Base-by-base conservation (phyloP, 2,329 filamentous ascomycete genomes). In the Arthrobotrys megalospora region DNA sequence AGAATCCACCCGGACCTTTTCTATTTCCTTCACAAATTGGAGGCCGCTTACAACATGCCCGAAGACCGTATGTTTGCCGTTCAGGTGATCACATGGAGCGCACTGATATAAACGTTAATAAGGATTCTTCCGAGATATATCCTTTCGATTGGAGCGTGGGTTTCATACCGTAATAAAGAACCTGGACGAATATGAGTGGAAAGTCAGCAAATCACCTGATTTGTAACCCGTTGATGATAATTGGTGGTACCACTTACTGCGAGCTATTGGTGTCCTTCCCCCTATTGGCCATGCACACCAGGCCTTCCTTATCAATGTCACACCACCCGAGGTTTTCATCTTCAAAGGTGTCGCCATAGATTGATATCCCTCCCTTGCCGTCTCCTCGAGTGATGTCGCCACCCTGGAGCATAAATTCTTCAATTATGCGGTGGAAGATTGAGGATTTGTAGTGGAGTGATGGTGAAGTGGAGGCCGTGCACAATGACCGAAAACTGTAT, bases 271-370 rank as follows among this genome's bases (percentile, higher is more conserved):
- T 91, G 82, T 90, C 88, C 83, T 89, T 88, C 83, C 89, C 89
- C 69, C 88, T 86, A 84, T 90, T 91, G 81, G 88, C 90, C 90
- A 90, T 91, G 86, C 88, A 89, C 87, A 83, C 90, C 80, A 91
- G 85, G 70, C 89, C 86, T 76, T 89, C 89, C 83, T 88, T 89
- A 84, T 89, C 89, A 84, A 86, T 90, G 86, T 91, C 89, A 85
- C 90, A 90, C 82, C 91, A 86, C 86, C 91, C 91, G 86, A 91
- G 91, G 87, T 91, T 91, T 87, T 91, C 90, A 81, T 91, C 90
- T 64, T 86, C 85, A 84, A 91, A 91, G 85, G 90, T 91, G 79
- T 86, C 85, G 80, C 90, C 89, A 83, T 91, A 91, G 84, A 91
- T 91, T 76, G 88, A 90, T 85, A 90, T 90, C 80, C 90, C 90